Conservation (phyloP, 768 basidiomycete genomes). For the Kwoniella sp. region DNA sequence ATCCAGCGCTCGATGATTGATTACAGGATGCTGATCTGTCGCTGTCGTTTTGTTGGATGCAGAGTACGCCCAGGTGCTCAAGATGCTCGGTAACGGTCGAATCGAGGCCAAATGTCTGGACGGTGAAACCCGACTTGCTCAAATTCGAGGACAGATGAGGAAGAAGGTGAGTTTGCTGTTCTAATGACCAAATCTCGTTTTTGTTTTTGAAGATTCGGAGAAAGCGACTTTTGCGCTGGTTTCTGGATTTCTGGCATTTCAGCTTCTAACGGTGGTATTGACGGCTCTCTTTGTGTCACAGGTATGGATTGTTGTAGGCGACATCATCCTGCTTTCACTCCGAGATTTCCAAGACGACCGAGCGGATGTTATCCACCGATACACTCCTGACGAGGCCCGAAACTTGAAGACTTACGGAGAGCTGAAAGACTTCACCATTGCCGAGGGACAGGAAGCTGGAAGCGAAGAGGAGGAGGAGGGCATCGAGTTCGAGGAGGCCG, state of each 20-base stretch:
- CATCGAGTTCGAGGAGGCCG: slow-evolving; percentile 56
- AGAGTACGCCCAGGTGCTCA: slow-evolving; percentile 96
- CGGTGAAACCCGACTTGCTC: slow-evolving; percentile 94
- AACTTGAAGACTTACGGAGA: slow-evolving; percentile 97
- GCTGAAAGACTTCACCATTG: slow-evolving; percentile 92
- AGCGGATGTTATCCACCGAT: slow-evolving; percentile 98
- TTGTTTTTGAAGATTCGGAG: too few species aligned
- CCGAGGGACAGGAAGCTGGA: slow-evolving; percentile 66
- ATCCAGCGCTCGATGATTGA: too few species aligned
- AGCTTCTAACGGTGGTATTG: too few species aligned
- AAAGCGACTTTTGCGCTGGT: too few species aligned
- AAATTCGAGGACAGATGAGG: slow-evolving; percentile 98
- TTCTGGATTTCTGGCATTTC: too few species aligned
- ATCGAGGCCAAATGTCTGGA: slow-evolving; percentile 97
- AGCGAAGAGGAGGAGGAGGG: slow-evolving; percentile 52
- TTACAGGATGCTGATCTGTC: neutral
- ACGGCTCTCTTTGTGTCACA: too few species aligned
- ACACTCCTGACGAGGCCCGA: slow-evolving; percentile 82
- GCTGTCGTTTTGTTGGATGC: neutral
- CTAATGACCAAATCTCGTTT: too few species aligned
- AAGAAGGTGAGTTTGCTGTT: slow-evolving; percentile 74
- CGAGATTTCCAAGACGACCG: slow-evolving; percentile 99
- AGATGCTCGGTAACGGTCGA: slow-evolving; percentile 98
- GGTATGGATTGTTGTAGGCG: slow-evolving; percentile 29
- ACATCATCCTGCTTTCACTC: slow-evolving; percentile 59